Percentiles rank a stretch among this genome's conserved stretches.
Conservation (phyloP, 768 basidiomycete species). For the Trametopsis cervina region DNA sequence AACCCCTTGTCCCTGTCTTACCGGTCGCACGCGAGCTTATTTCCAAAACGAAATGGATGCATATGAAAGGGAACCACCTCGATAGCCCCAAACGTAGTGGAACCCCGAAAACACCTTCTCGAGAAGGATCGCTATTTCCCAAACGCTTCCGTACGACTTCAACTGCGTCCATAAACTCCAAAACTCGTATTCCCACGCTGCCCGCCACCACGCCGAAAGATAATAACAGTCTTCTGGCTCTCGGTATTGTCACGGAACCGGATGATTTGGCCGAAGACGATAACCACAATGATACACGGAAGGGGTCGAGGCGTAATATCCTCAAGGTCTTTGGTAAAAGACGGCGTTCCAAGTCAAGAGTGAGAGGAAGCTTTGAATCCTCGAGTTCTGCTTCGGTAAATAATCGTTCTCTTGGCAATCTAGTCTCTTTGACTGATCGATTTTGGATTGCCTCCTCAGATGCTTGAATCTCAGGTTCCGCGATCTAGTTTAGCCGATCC, state of each 20-base stretch:
- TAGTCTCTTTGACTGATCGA: neutral
- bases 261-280: slow-evolving; percentile 11
- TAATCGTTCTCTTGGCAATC: neutral
- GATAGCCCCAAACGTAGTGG: slow-evolving; percentile 1
- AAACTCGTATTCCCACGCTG: neutral
- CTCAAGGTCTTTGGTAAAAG: slow-evolving; percentile 21
- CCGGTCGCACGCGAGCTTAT: slow-evolving; percentile 75
- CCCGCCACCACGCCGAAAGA: neutral
- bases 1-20: slow-evolving; percentile 69
- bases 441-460: neutral
- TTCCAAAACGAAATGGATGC: slow-evolving; percentile 68
- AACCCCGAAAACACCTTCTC: neutral
- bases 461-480: neutral
- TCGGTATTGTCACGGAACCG: slow-evolving; percentile 9
- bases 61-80: slow-evolving; percentile 26
- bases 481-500: neutral
- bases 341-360: slow-evolving; percentile 11
- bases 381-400: slow-evolving; percentile 10
- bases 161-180: neutral
- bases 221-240: slow-evolving; percentile 3
- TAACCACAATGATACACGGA: slow-evolving; percentile 4
- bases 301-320: slow-evolving; percentile 12
- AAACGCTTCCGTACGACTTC: slow-evolving; percentile 6
- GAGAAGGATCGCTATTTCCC: slow-evolving; percentile 2
- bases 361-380: slow-evolving; percentile 19